Evolutionary conservation across 495 filamentous ascomycete species (phyloP).

Genomic region (Margaritispora aquatica): DNA sequence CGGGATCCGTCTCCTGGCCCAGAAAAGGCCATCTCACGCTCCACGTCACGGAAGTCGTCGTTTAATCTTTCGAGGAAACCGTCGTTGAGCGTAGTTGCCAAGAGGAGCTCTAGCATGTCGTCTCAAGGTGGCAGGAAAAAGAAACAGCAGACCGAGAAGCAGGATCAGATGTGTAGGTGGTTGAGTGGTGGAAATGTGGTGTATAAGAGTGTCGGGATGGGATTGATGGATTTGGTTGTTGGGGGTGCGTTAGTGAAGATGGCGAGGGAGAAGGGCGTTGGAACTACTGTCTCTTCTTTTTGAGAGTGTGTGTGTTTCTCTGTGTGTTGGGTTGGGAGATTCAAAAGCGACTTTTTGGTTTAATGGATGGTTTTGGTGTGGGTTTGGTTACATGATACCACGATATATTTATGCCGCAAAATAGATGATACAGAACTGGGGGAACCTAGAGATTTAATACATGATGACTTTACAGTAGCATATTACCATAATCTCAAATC

Average conservation of each 20-base stretch:
- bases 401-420: background rate
- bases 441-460: background rate
- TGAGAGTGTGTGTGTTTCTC: conserved; percentile 30
- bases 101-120: conserved; percentile 1
- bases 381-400: no score
- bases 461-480: no score
- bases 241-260: conserved; percentile 69
- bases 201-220: conserved; percentile 77
- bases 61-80: conserved; percentile 10
- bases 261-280: conserved; percentile 66
- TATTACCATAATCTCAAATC: no score
- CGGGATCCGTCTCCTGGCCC: background rate
- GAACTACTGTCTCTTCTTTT: conserved; percentile 67
- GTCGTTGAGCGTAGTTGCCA: background rate
- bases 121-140: conserved; percentile 16
- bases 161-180: conserved; percentile 60
- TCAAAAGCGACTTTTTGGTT: no score
- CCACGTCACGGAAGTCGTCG: conserved; percentile 13
- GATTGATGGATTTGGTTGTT: conserved; percentile 73
- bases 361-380: no score
- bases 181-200: conserved; percentile 77
- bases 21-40: background rate
- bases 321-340: background rate
- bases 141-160: conserved; percentile 12
- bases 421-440: background rate